phyloP scores from a whole-genome alignment of 805 yeast species.

The Yarrowia keelungensis region DNA sequence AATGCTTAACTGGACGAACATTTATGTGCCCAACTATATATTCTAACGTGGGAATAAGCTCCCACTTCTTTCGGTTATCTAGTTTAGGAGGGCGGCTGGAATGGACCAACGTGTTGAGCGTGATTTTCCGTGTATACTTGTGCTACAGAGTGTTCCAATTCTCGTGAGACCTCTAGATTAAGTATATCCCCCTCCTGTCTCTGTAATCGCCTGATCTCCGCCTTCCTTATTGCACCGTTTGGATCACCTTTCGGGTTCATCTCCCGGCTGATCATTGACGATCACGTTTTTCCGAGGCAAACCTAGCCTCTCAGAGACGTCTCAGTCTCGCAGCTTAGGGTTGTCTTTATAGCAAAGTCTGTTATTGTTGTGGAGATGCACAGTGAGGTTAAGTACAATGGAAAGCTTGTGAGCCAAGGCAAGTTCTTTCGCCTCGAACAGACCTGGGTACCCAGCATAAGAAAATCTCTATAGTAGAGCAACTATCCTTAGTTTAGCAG shows the following conservation, averaged over 20 bases:
- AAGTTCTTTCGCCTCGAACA: neutral
- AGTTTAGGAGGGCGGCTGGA: conserved; percentile 18
- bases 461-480: neutral
- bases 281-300: conserved; percentile 19
- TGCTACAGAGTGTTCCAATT: too few species aligned
- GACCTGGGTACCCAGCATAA: neutral
- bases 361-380: neutral
- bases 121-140: neutral
- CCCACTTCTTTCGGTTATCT: neutral
- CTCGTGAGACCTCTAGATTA: too few species aligned
- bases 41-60: neutral
- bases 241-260: neutral
- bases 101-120: conserved; percentile 4
- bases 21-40: neutral
- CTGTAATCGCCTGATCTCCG: too few species aligned
- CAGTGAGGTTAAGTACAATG: neutral
- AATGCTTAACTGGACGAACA: neutral
- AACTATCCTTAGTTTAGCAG: too few species aligned
- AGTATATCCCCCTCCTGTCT: too few species aligned
- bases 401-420: neutral
- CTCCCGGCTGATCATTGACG: conserved; percentile 26
- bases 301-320: neutral
- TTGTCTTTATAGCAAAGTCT: too few species aligned
- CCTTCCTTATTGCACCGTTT: neutral
- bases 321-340: neutral